These are phyloP conservation scores for Apiotrichum sp. DNA, from an alignment of 1,284 basidiomycete species.

Conservation along the genomic window DNA sequence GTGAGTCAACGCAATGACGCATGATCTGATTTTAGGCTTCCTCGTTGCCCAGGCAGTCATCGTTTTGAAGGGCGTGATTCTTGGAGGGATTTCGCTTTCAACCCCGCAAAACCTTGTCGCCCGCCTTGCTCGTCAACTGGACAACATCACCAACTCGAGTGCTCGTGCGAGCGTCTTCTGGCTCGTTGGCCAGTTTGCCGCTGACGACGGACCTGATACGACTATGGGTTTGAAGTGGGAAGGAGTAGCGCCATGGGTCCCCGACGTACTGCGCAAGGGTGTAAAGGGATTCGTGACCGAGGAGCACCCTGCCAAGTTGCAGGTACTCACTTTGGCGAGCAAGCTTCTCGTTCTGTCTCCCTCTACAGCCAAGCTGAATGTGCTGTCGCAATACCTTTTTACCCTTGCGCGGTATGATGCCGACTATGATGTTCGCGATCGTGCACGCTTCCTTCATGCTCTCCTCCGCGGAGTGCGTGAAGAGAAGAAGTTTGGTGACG, in stretches of 20 bases:
- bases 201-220: conserved; percentile 15
- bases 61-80: conserved; percentile 75
- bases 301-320: conserved; percentile 61
- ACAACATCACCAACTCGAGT: conserved; percentile 67
- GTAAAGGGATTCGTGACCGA: conserved; percentile 67
- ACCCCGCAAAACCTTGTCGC: conserved; percentile 61
- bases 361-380: conserved; percentile 49
- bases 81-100: conserved; percentile 39
- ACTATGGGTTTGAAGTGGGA: conserved; percentile 38
- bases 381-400: conserved; percentile 65
- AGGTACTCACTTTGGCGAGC: conserved; percentile 71
- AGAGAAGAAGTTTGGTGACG: conserved; percentile 8
- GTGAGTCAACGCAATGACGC: conserved; percentile 44
- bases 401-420: conserved; percentile 78
- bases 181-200: conserved; percentile 81
- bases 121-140: conserved; percentile 64
- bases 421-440: conserved; percentile 82
- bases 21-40: not conserved
- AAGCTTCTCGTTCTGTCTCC: conserved; percentile 72
- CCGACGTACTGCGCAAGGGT: conserved; percentile 72
- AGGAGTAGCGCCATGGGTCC: conserved; percentile 64
- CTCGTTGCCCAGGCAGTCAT: conserved; percentile 72
- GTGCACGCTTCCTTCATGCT: conserved; percentile 69
- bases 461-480: conserved; percentile 56
- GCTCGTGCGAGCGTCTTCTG: conserved; percentile 80